Conservation (phyloP, 306 rosid genomes). For the Nissolia schottii region DNA sequence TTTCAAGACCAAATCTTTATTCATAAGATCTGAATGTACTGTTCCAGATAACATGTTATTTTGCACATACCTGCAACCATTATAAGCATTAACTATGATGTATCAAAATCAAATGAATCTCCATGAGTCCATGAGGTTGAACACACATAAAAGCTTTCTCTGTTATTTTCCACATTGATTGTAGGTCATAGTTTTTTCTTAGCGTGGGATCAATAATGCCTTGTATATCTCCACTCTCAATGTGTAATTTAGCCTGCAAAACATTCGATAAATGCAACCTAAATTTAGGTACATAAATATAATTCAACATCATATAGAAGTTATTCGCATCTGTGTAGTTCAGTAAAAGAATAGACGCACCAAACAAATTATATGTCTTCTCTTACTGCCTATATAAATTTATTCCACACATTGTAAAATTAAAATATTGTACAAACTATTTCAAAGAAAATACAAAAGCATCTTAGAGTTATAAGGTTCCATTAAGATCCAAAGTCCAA, state of each 20-base stretch:
- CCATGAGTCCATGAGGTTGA: conserved; percentile 88
- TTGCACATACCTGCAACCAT: conserved; percentile 73
- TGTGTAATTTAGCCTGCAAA: conserved; percentile 76
- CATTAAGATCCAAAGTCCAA: not conserved
- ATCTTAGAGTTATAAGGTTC: not conserved
- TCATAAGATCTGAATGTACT: conserved; percentile 58
- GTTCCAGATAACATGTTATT: conserved; percentile 79
- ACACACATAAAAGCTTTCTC: conserved; percentile 98
- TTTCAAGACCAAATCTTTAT: conserved; percentile 44
- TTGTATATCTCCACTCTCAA: conserved; percentile 98
- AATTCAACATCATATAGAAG: not conserved
- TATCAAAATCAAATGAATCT: conserved; percentile 51
- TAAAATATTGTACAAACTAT: not conserved
- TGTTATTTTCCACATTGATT: conserved; percentile 98
- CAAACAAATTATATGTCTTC: not conserved
- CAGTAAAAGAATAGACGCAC: not conserved
- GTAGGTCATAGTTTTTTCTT: conserved; percentile 58
- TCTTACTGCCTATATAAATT: not conserved
- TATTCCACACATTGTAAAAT: not conserved
- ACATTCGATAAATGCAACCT: not conserved
- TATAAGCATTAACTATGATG: conserved; percentile 20
- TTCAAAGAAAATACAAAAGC: not conserved
- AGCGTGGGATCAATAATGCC: conserved; percentile 85
- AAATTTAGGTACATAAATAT: not conserved
- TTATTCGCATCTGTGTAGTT: not conserved